phyloP scores from a whole-genome alignment of 257 asterid species.

The Solanum appendiculatum region DNA sequence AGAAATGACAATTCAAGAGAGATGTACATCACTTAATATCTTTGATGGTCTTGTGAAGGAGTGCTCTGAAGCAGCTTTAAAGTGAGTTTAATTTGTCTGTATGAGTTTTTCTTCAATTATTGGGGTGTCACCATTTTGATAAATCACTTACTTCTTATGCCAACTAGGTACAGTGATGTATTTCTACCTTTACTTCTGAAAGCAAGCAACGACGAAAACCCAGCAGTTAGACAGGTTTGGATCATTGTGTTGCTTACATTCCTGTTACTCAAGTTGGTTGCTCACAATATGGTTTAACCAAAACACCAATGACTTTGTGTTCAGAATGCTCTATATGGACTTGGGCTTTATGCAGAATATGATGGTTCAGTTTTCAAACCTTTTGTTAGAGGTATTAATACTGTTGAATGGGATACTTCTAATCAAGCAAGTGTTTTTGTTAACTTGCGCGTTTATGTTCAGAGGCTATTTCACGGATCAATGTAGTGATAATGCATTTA shows the following conservation, averaged over 20 bases:
- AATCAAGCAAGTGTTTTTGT: not conserved
- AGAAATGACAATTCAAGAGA: constrained; percentile 84
- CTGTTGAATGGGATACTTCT: not conserved
- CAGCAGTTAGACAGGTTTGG: not conserved
- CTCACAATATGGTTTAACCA: not conserved
- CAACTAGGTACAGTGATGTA: not conserved
- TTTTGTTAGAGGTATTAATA: constrained; percentile 60
- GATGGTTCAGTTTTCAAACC: constrained; percentile 24
- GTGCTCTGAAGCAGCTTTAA: constrained; percentile 72
- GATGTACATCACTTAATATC: constrained; percentile 77
- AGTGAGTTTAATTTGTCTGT: constrained; percentile 16
- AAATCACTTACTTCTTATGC: not conserved
- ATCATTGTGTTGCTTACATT: not conserved
- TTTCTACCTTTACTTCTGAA: not conserved
- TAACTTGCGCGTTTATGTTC: too few species aligned
- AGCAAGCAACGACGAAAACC: not conserved
- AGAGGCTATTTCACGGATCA: constrained; percentile 94
- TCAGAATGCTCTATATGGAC: constrained; percentile 93
- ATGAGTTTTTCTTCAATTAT: not conserved
- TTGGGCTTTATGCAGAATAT: constrained; percentile 80
- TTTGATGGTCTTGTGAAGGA: constrained; percentile 91
- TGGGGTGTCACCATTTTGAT: not conserved
- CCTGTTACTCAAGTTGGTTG: not conserved
- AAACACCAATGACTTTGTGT: not conserved
- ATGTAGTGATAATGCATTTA: constrained; percentile 61